Conservation (phyloP, 768 basidiomycete genomes). For the Auricularia sp. region DNA sequence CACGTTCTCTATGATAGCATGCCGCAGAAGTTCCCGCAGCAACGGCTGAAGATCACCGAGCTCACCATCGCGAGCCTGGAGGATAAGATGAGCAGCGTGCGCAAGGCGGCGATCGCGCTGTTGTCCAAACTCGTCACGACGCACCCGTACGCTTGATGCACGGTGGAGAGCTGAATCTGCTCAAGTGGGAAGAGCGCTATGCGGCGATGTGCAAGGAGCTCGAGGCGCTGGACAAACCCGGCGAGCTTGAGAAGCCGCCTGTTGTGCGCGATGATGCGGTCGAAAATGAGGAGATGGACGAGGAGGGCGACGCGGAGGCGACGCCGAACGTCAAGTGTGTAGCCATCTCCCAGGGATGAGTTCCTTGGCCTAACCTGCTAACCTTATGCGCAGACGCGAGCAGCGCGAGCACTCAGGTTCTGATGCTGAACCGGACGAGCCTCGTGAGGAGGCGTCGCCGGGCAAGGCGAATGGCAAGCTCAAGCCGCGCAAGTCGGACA, state of each 20-base stretch:
- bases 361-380: no score
- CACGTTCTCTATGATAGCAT: conserved; percentile 28
- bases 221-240: conserved; percentile 50
- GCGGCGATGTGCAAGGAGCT: conserved; percentile 50
- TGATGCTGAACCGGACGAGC: conserved; percentile 11
- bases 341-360: no score
- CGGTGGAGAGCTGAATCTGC: conserved; percentile 66
- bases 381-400: no score
- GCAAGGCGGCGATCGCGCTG: conserved; percentile 71
- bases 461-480: conserved; percentile 18
- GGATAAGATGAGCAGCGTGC: conserved; percentile 84
- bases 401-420: conserved; percentile 5
- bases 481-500: conserved; percentile 53
- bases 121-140: conserved; percentile 68
- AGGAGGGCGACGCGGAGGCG: conserved; percentile 25
- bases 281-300: conserved; percentile 22
- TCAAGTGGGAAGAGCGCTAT: conserved; percentile 68
- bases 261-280: conserved; percentile 42
- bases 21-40: conserved; percentile 73
- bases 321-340: conserved; percentile 24
- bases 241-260: conserved; percentile 35
- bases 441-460: conserved; percentile 12
- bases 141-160: conserved; percentile 80
- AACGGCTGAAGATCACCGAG: conserved; percentile 63
- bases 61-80: conserved; percentile 73